These are phyloP conservation scores for Boehmeria nivea DNA, from an alignment of 306 rosid genomes.

Conservation along the genomic window DNA sequence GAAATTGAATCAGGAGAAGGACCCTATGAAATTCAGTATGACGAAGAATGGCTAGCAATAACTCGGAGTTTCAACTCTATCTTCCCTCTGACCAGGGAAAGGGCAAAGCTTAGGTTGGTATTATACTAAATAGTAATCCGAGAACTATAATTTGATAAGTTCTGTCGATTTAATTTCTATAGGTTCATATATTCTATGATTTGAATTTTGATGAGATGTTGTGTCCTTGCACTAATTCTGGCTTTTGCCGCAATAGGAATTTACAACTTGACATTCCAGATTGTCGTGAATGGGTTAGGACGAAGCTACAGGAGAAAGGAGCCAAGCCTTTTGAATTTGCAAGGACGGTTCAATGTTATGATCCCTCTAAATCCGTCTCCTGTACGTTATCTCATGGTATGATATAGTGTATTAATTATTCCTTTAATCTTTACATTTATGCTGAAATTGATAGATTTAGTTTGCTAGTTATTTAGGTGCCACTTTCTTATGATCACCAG, in stretches of 20 bases:
- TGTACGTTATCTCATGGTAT: constrained; percentile 36
- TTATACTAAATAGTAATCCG: constrained; percentile 4
- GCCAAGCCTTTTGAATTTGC: constrained; percentile 68
- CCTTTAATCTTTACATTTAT: neutral
- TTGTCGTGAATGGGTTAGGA: constrained; percentile 67
- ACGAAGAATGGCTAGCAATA: constrained; percentile 95
- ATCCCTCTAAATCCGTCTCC: constrained; percentile 46
- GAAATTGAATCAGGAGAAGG: constrained; percentile 79
- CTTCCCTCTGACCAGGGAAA: constrained; percentile 55
- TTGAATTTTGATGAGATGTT: neutral
- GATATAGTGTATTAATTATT: constrained; percentile 7
- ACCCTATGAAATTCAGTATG: constrained; percentile 76
- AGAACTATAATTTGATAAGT: no score
- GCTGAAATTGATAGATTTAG: no score
- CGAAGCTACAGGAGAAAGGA: constrained; percentile 62
- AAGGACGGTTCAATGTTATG: constrained; percentile 63
- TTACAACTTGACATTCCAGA: constrained; percentile 45
- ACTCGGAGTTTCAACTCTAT: constrained; percentile 67
- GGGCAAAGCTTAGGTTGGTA: constrained; percentile 63
- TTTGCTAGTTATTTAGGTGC: neutral
- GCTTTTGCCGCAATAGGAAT: constrained; percentile 34
- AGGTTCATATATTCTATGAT: neutral
- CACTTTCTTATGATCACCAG: neutral
- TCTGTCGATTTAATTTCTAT: neutral
- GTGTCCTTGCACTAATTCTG: constrained; percentile 8